A percentile compares a stretch with the other conserved stretches of the same genome.
Evolutionary conservation across 345 rosid genomes (phyloP).

Genomic region (Cardamine chenopodiifolia): DNA sequence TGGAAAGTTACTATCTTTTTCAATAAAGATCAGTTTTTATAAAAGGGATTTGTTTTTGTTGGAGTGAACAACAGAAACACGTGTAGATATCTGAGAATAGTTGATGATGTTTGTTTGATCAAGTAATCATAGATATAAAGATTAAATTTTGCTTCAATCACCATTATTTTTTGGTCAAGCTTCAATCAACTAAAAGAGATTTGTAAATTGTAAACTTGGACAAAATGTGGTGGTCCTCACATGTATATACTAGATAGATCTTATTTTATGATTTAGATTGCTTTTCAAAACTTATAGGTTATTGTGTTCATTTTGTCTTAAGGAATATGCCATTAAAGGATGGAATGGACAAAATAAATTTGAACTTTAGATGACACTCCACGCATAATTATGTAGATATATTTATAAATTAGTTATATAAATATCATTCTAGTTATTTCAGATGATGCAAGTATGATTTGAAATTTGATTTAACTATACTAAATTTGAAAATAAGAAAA

Average conservation of each 20-base stretch:
- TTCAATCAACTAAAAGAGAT: neutral
- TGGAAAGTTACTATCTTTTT: neutral
- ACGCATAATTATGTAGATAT: neutral
- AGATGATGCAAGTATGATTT: neutral
- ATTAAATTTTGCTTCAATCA: neutral
- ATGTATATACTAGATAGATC: neutral
- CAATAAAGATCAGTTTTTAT: neutral
- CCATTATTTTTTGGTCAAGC: too few relatives aligned
- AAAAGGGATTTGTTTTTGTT: neutral
- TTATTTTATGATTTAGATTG: neutral
- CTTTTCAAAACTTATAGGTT: neutral
- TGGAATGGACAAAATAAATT: neutral
- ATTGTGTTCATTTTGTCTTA: neutral
- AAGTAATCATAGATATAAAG: neutral
- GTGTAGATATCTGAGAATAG: neutral
- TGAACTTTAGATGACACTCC: neutral
- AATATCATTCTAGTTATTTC: neutral
- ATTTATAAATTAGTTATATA: neutral
- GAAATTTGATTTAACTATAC: neutral
- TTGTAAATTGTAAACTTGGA: slow-evolving; percentile 2
- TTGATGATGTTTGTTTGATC: slow-evolving; percentile 24
- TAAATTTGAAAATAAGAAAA: neutral
- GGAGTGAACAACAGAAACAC: neutral
- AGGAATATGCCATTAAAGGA: slow-evolving; percentile 22
- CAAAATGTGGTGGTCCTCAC: slow-evolving; percentile 20